A percentile compares a stretch with the other conserved stretches of the same genome.
Conservation (phyloP, 768 basidiomycete species). For the Suillus occidentalis region DNA sequence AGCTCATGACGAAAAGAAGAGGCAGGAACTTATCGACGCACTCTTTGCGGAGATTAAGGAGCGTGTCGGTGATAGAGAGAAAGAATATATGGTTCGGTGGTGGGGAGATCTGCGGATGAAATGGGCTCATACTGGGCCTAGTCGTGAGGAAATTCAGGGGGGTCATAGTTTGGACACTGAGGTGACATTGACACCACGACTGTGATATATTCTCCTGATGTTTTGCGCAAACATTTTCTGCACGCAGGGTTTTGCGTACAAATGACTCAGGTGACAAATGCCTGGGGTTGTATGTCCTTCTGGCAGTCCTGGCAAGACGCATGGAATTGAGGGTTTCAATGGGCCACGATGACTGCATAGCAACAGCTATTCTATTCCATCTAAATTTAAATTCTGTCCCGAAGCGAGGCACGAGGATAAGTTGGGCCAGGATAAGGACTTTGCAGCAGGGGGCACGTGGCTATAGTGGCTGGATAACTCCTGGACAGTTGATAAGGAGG, state of each 20-base stretch:
- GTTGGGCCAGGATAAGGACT: too few species aligned
- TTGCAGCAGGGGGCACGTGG: too few species aligned
- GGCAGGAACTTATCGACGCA: conserved; percentile 52
- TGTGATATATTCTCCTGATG: not conserved
- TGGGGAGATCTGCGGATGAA: conserved; percentile 54
- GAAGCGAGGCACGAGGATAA: not conserved
- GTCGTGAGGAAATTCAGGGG: not conserved
- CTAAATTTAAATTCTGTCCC: not conserved
- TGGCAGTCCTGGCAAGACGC: not conserved
- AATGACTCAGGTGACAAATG: not conserved
- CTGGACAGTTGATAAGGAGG: too few species aligned
- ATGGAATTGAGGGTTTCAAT: not conserved
- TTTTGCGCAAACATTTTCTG: not conserved
- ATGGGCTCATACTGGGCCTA: conserved; percentile 19
- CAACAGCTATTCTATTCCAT: not conserved
- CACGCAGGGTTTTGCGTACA: not conserved
- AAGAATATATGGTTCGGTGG: conserved; percentile 67
- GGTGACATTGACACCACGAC: not conserved
- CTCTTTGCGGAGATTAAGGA: conserved; percentile 65
- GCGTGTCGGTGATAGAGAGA: conserved; percentile 67
- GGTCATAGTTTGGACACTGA: not conserved
- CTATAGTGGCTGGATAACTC: too few species aligned
- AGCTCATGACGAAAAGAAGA: conserved; percentile 30
- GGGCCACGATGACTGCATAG: not conserved
- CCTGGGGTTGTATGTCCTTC: not conserved